A percentile compares a stretch with the other conserved stretches of the same genome.
Conservation (phyloP, 305 asterid genomes). For the Caryopteris hybrid region DNA sequence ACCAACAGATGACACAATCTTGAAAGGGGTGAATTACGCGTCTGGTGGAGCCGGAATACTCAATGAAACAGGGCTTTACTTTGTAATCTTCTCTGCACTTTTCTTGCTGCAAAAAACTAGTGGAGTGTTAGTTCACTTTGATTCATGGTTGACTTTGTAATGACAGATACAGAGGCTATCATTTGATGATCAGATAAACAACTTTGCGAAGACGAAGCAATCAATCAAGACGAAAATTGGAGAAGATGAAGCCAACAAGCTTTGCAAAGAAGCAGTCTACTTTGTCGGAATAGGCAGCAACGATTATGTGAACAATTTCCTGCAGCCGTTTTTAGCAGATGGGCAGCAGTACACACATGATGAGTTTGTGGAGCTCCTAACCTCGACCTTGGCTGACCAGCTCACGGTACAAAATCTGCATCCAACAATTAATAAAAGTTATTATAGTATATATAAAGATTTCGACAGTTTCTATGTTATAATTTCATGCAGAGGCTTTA, state of each 20-base stretch:
- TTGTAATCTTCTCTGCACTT: conserved; percentile 31
- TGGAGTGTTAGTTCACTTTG: neutral
- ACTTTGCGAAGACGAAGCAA: conserved; percentile 52
- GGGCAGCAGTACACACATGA: conserved; percentile 67
- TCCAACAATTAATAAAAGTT: too few species aligned
- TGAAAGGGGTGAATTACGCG: conserved; percentile 77
- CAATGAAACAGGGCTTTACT: conserved; percentile 72
- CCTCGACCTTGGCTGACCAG: conserved; percentile 57
- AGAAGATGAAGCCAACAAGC: conserved; percentile 50
- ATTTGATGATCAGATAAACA: conserved; percentile 66
- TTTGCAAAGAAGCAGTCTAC: conserved; percentile 50
- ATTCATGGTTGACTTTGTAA: neutral
- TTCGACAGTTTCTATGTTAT: too few species aligned
- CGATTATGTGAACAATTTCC: conserved; percentile 74
- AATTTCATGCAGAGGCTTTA: conserved; percentile 43
- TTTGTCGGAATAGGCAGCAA: conserved; percentile 84
- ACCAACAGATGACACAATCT: conserved; percentile 51
- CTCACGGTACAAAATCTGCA: conserved; percentile 41
- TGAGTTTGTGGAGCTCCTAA: conserved; percentile 50
- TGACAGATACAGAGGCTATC: conserved; percentile 64
- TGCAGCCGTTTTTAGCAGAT: conserved; percentile 63
- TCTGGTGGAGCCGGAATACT: conserved; percentile 93
- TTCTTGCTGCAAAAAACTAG: neutral
- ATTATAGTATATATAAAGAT: too few species aligned
- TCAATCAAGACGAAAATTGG: conserved; percentile 51